Conservation (phyloP, 257 asterid genomes). For the Coffea eugenioides region DNA sequence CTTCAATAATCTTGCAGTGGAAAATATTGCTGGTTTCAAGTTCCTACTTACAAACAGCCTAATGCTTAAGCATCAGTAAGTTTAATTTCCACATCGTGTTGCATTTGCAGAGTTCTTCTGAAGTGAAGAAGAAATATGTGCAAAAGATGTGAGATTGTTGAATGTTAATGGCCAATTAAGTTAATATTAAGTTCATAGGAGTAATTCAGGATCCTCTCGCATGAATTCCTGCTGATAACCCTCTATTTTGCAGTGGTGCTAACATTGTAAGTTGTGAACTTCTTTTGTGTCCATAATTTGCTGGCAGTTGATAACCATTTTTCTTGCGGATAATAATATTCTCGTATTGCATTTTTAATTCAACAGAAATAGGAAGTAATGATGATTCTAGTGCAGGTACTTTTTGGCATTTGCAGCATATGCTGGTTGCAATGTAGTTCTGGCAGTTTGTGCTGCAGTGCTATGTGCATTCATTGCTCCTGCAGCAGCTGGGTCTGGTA, state of each 20-base stretch:
- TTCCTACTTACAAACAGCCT: slow-evolving; percentile 56
- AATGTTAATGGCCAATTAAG: background rate
- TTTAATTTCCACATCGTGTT: slow-evolving; percentile 15
- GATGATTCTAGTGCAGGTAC: slow-evolving; percentile 54
- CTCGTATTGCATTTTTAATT: slow-evolving; percentile 11
- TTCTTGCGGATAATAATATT: background rate
- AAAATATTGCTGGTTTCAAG: slow-evolving; percentile 90
- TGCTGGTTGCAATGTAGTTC: slow-evolving; percentile 61
- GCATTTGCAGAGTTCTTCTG: background rate
- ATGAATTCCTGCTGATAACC: background rate
- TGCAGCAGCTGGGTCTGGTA: slow-evolving; percentile 99
- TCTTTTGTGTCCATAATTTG: background rate
- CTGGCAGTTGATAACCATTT: background rate
- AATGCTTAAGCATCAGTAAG: slow-evolving; percentile 70
- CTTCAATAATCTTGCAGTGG: slow-evolving; percentile 82
- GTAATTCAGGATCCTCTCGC: background rate
- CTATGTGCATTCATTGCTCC: slow-evolving; percentile 88
- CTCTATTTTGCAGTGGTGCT: background rate
- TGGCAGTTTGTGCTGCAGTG: slow-evolving; percentile 70
- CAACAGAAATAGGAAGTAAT: slow-evolving; percentile 21
- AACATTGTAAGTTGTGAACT: background rate
- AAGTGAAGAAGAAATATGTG: background rate
- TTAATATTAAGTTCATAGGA: background rate
- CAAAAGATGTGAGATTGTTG: background rate
- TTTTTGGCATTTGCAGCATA: slow-evolving; percentile 52